Percentiles rank a stretch among this genome's conserved stretches.
Conservation (phyloP, 2,329 filamentous ascomycete genomes). For the Epichloe festucae region DNA sequence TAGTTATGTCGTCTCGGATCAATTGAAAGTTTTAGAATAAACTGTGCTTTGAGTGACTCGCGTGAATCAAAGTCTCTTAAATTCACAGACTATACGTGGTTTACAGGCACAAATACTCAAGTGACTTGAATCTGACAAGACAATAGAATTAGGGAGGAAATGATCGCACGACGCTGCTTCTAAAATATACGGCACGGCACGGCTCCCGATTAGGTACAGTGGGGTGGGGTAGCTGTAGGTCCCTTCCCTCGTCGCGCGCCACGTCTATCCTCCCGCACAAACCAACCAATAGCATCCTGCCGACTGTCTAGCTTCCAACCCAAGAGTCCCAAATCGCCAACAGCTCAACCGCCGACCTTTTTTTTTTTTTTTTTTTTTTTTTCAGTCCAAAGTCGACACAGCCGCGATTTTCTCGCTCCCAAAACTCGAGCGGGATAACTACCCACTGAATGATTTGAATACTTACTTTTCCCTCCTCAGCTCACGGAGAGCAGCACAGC, state of each 20-base stretch:
- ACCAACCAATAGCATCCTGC: not conserved
- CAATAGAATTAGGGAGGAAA: too few relatives aligned
- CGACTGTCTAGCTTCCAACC: not conserved
- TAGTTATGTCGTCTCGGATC: constrained; percentile 30
- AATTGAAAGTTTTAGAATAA: constrained; percentile 26
- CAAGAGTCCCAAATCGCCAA: not conserved
- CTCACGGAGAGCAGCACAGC: not conserved
- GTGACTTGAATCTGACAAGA: too few relatives aligned
- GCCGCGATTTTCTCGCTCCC: not conserved
- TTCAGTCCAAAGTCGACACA: not conserved
- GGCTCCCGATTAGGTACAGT: not conserved
- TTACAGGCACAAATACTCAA: too few relatives aligned
- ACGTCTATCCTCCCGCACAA: not conserved
- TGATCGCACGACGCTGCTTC: too few relatives aligned
- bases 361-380: not conserved
- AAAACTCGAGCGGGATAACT: not conserved
- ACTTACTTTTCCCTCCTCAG: not conserved
- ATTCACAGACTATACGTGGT: too few relatives aligned
- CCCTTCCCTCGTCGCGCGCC: not conserved
- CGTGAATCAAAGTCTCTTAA: not conserved
- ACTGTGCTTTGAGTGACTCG: not conserved
- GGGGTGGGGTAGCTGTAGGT: not conserved
- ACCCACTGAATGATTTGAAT: too few relatives aligned
- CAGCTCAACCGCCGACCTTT: not conserved
- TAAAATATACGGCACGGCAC: too few relatives aligned